These are phyloP conservation scores for Zoysia pacifica DNA, from an alignment of 176 grass and related monocot genomes.

Conservation along the genomic window DNA sequence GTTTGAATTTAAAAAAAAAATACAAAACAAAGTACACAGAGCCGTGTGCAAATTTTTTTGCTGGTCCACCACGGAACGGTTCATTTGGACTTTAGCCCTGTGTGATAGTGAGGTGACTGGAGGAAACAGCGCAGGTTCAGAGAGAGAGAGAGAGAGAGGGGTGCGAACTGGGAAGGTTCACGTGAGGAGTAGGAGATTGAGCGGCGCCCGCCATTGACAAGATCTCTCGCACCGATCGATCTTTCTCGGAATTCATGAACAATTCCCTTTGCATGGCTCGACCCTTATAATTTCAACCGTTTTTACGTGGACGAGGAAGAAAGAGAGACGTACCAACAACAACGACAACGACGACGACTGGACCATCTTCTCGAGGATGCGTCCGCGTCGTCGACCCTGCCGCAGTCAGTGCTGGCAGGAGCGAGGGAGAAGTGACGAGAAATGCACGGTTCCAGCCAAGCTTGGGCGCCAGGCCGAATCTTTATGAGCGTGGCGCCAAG, in stretches of 20 bases:
- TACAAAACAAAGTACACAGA: neutral
- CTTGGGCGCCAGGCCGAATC: neutral
- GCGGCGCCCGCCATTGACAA: slow-evolving; percentile 25
- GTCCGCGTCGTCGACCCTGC: slow-evolving; percentile 40
- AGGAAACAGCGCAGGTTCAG: neutral
- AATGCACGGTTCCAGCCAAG: neutral
- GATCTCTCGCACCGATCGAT: slow-evolving; percentile 32
- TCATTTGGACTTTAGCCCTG: neutral
- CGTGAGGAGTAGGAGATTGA: slow-evolving; percentile 26
- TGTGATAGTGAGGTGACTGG: neutral
- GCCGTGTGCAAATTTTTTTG: neutral
- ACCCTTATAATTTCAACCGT: no score
- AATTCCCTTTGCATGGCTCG: slow-evolving; percentile 42
- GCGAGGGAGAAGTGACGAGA: neutral
- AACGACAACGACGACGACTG: no score
- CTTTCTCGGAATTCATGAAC: slow-evolving; percentile 53
- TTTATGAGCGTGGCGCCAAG: slow-evolving; percentile 39
- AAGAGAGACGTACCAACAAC: no score
- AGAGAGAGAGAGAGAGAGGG: slow-evolving; percentile 1
- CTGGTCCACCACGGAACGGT: neutral
- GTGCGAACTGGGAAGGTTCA: slow-evolving; percentile 22
- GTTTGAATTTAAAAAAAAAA: no score
- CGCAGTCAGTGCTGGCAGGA: neutral
- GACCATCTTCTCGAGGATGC: neutral
- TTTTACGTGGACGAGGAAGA: neutral